Percentiles rank a stretch among this genome's conserved stretches.
phyloP scores from a whole-genome alignment of 257 asterid genomes.

The Solanum sitiens region DNA sequence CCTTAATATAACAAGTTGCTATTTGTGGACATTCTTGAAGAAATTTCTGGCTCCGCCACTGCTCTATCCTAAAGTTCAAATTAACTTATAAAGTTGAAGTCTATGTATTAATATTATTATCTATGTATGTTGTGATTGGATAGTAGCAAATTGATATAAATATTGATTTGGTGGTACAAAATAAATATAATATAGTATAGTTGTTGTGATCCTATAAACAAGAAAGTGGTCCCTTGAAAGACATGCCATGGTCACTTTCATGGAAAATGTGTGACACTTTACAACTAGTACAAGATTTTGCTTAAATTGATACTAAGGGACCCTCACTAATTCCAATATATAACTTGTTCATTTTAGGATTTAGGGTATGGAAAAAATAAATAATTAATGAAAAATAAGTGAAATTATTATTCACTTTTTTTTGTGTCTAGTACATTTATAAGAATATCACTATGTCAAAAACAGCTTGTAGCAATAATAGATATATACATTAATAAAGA shows the following conservation, averaged over 20 bases:
- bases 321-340: conserved; percentile 10
- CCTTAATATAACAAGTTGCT: too few relatives aligned
- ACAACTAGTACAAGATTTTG: conserved; percentile 33
- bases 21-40: too few relatives aligned
- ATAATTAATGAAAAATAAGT: background rate
- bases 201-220: conserved; percentile 6
- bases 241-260: conserved; percentile 34
- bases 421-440: background rate
- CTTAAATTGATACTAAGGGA: conserved; percentile 21
- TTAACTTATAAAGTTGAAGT: background rate
- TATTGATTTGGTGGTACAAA: background rate
- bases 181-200: background rate
- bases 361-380: background rate
- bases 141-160: background rate
- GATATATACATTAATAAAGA: too few relatives aligned
- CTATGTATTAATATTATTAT: background rate
- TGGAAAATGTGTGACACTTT: conserved; percentile 33
- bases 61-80: background rate
- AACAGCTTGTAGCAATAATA: too few relatives aligned
- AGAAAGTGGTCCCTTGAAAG: conserved; percentile 28
- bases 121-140: background rate
- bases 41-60: too few relatives aligned
- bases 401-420: background rate
- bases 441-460: too few relatives aligned
- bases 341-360: background rate